Evolutionary conservation across 2,329 filamentous ascomycete genomes (phyloP), one percentile per base, ranked within the genome.

Genomic region (Fonsecaea pedrosoi): DNA sequence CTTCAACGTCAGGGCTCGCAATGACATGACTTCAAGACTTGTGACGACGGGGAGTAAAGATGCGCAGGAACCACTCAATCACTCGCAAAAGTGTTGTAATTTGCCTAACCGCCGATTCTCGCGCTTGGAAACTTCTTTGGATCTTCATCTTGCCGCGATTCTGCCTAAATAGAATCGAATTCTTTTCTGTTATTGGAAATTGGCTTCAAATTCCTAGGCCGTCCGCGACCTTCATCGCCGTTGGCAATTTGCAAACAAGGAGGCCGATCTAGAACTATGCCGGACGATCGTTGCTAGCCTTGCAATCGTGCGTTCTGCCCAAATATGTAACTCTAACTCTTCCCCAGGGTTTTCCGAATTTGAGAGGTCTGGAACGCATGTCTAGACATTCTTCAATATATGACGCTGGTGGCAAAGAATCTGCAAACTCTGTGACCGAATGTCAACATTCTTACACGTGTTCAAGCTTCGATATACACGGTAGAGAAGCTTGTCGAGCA

Each of bases 1-100:
- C 54, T 59, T 64, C 62, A 58, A 61, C 58, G 32, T 54, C 53
- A 48, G 53, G 37, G 48, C 18, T 37, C 13, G 15, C 35, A 58
- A 48, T 42, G 42, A 62, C n/a, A 25, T 7, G n/a, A 45, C 10
- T 37, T 18, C 25, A 32, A n/a, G 12, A 59, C 18, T 25, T 25
- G 25, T 25, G 2, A 25, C 25, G 25, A 25, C 25, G 25, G 25
- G 25, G 25, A 21, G 25, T 25, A 3, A 25, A 25, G 25, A 25
- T 25, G 25, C 15, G 8, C 40, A 10, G 13, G 15, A 42, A 13
- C n/a, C 15, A 8, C 40, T 42, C n/a, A 42, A 42, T 42, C 3
- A 10, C 40, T 6, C 18, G 40, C 40, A n/a, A 42, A 42, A 25
- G 15, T n/a, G 18, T 42, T 42, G 40, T n/a, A 25, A 25, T 42